phyloP scores from a whole-genome alignment of 768 basidiomycete species.

The Ramaria sp. region DNA sequence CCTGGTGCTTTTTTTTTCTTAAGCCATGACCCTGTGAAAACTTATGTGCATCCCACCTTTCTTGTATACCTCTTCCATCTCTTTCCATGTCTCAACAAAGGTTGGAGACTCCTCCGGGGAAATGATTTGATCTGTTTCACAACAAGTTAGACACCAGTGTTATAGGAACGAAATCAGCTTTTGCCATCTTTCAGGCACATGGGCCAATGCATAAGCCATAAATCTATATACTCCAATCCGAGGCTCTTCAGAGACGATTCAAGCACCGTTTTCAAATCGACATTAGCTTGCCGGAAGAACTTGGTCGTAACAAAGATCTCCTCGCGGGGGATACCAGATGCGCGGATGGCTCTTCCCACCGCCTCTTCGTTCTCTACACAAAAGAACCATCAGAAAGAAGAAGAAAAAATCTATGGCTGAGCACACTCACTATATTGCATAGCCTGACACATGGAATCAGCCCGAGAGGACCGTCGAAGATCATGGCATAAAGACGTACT shows the following conservation, averaged over 20 bases:
- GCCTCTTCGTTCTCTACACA: not conserved
- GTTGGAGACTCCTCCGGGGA: conserved; percentile 19
- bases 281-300: conserved; percentile 20
- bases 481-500: not conserved
- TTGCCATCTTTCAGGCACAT: conserved; percentile 14
- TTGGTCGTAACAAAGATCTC: conserved; percentile 44
- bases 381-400: not conserved
- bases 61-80: conserved; percentile 24
- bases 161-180: not conserved
- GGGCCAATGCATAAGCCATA: conserved; percentile 34
- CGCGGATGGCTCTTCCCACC: conserved; percentile 1
- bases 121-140: conserved; percentile 11
- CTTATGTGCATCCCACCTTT: conserved; percentile 15
- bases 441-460: not conserved
- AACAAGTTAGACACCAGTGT: not conserved
- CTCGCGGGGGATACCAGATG: conserved; percentile 30
- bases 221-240: conserved; percentile 36
- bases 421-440: not conserved
- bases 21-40: conserved; percentile 17
- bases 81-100: conserved; percentile 25
- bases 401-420: not conserved
- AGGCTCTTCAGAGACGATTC: conserved; percentile 30
- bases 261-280: conserved; percentile 25
- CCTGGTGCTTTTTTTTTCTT: conserved; percentile 15
- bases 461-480: not conserved